Conservation (phyloP, 352 stramenopile species). For the Phytophthora pluvialis region DNA sequence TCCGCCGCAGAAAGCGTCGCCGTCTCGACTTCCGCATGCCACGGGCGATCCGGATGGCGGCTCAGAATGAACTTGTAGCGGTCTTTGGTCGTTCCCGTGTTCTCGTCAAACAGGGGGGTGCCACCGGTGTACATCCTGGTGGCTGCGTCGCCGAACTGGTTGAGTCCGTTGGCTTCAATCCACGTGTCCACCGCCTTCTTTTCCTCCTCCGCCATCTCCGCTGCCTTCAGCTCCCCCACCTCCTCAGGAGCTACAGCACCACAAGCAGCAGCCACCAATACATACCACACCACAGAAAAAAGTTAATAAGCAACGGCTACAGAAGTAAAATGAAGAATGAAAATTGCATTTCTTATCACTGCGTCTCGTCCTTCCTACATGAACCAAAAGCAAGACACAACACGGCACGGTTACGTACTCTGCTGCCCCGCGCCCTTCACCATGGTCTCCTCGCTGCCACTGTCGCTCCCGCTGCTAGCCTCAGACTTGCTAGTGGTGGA, state of each 20-base stretch:
- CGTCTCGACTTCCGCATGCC: conserved; percentile 38
- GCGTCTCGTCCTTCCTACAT: conserved; percentile 10
- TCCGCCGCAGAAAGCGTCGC: conserved; percentile 19
- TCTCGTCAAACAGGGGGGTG: conserved; percentile 83
- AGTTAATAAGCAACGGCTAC: conserved; percentile 19
- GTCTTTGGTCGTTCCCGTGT: conserved; percentile 56
- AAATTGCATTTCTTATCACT: conserved; percentile 27
- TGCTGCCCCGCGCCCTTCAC: conserved; percentile 13
- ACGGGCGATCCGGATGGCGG: conserved; percentile 63
- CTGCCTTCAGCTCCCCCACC: too few relatives aligned
- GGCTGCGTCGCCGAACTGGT: conserved; percentile 65
- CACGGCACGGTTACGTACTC: conserved; percentile 33
- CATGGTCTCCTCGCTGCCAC: conserved; percentile 8
- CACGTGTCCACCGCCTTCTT: conserved; percentile 61
- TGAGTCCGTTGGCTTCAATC: conserved; percentile 62
- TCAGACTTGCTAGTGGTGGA: conserved; percentile 2
- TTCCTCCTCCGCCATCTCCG: conserved; percentile 48
- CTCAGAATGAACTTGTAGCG: conserved; percentile 74
- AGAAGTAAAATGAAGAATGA: conserved; percentile 14
- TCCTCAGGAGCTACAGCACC: conserved; percentile 16
- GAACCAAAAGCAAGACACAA: conserved; percentile 10
- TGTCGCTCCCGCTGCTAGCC: conserved; percentile 2
- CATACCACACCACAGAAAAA: neutral
- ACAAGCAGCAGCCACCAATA: neutral
- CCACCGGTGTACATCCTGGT: conserved; percentile 73